Base-by-base conservation (phyloP, 1,139 yeast species). In the Tardiomyces blankii region DNA sequence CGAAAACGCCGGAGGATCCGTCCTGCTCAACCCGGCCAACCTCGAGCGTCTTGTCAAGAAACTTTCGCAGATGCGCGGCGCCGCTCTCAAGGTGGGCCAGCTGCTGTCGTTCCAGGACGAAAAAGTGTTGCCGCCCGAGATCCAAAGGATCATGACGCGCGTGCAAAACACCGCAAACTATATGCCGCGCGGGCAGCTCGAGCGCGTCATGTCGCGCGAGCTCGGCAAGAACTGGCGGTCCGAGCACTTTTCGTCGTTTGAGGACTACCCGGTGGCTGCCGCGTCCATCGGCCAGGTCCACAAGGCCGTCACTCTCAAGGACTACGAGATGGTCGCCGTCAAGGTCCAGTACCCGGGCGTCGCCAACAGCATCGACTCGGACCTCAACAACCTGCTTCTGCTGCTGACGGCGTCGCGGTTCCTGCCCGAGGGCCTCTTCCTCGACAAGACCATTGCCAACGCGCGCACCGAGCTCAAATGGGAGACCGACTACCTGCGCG, bases 311-410 rank as follows among this genome's bases (percentile, higher is more conserved):
- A 72, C 94, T 18, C 55, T 64, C 30, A 70, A 66, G 11, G 63
- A 64, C 33, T 74, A 77, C 51, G 67, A 76, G n/a, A 77, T 78
- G 30, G 96, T 89, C 27, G 98, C 94, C n/a, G 95, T 91, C 13
- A 91, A 91, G 61, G 88, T 91, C 3, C 99, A 91, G 63, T 91
- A 91, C 58, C 99, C 99, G 0, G 98, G 98, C n/a, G 97, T 91
- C 12, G 93, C 84, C 19, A 80, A 83, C 52, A 82, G 94, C 12
- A 93, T 91, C 56, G 97, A 91, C 62, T 84, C 95, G 2, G 99
- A 91, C 64, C 74, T 91, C 62, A 91, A 85, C 64, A 89, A 88
- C 56, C 68, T 91, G 49, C 66, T 87, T 51, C 70, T 89, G 73
- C 70, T 91, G 32, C 69, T 91, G 57, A 82, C 94, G 5, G 96